Conservation (phyloP, 305 asterid species). For the Fraxinus floribunda region DNA sequence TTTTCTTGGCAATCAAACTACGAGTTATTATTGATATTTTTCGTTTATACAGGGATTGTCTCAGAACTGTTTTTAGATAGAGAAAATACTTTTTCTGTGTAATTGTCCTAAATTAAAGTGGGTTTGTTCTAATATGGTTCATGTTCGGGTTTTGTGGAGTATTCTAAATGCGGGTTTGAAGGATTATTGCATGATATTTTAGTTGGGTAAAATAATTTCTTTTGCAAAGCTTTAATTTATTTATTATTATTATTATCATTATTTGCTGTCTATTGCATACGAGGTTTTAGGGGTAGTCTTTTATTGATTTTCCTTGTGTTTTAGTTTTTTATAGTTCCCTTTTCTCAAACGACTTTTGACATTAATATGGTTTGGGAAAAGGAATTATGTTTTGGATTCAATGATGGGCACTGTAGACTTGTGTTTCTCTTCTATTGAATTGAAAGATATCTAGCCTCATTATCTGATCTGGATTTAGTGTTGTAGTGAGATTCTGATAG, state of each 20-base stretch:
- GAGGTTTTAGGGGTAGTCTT: neutral
- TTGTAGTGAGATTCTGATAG: neutral
- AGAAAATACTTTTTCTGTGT: neutral
- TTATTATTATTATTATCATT: neutral
- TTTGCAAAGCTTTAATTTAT: neutral
- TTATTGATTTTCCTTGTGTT: neutral
- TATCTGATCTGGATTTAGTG: neutral
- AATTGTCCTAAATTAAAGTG: neutral
- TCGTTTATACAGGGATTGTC: neutral
- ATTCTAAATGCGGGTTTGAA: slow-evolving; percentile 15
- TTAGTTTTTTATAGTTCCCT: neutral
- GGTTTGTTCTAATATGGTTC: neutral
- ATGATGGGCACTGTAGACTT: neutral
- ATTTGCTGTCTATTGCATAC: neutral
- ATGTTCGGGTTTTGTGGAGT: neutral
- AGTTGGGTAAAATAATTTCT: neutral
- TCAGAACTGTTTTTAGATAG: neutral
- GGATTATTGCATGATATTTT: slow-evolving; percentile 19
- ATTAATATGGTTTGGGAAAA: neutral
- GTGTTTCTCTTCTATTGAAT: neutral
- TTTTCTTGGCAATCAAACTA: neutral
- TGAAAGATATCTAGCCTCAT: neutral
- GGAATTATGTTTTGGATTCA: neutral
- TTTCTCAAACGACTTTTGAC: neutral
- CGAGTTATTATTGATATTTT: neutral